Evolutionary conservation across 192 early-diverging fungal species (phyloP).

Genomic region (Umbelopsis isabellina): DNA sequence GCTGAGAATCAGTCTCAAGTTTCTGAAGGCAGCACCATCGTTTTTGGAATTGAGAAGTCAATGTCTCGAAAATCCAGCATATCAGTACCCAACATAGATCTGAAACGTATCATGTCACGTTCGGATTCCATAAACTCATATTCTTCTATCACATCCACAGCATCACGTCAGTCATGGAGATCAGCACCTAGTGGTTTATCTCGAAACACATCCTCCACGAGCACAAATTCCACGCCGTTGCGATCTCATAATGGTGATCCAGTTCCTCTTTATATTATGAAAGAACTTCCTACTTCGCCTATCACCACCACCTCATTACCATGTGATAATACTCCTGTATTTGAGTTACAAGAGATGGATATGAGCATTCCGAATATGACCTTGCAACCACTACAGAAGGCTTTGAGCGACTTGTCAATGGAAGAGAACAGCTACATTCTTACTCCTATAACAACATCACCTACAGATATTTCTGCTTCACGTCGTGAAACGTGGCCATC

Average conservation of each 20-base stretch:
- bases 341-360: neutral
- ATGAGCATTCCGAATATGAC: neutral
- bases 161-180: constrained; percentile 12
- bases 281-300: neutral
- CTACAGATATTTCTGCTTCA: neutral
- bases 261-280: neutral
- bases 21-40: neutral
- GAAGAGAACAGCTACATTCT: neutral
- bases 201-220: constrained; percentile 12
- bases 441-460: neutral
- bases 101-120: neutral
- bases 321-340: neutral
- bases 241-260: neutral
- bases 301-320: neutral
- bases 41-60: neutral
- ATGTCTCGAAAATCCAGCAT: constrained; percentile 16
- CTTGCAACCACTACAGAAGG: neutral
- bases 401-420: neutral
- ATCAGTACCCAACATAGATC: constrained; percentile 9
- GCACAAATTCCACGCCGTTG: neutral
- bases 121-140: constrained; percentile 14
- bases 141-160: neutral
- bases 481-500: neutral
- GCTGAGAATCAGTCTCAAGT: neutral
- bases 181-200: constrained; percentile 14